Conservation (phyloP, 495 filamentous ascomycete species). For the Geoglossum glabrum region DNA sequence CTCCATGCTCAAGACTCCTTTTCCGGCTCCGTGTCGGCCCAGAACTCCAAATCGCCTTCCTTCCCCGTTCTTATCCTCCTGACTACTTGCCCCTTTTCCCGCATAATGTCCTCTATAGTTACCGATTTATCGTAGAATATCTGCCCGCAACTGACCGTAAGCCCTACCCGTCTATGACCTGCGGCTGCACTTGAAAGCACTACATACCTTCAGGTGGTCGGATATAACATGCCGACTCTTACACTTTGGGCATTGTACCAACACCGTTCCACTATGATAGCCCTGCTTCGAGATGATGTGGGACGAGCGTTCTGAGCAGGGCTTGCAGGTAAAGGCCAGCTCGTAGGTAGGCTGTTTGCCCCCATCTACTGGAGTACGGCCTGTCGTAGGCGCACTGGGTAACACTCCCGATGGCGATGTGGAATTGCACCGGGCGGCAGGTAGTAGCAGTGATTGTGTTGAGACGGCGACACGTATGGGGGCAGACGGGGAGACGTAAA, state of each 20-base stretch:
- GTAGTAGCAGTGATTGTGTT: background rate
- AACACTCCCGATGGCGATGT: background rate
- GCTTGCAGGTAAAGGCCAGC: conserved; percentile 80
- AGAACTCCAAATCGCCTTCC: conserved; percentile 32
- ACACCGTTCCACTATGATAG: conserved; percentile 71
- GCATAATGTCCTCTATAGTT: conserved; percentile 53
- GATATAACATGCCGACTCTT: conserved; percentile 73
- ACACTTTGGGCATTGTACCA: conserved; percentile 74
- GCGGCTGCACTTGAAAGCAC: background rate
- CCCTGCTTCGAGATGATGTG: conserved; percentile 79
- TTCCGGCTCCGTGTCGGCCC: conserved; percentile 16
- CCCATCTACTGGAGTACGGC: background rate
- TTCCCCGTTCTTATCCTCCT: conserved; percentile 26
- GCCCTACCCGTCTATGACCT: background rate
- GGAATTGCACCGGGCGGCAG: background rate
- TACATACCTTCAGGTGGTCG: conserved; percentile 50
- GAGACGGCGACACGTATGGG: background rate
- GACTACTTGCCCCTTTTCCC: conserved; percentile 40
- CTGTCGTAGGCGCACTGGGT: background rate
- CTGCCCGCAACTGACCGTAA: conserved; percentile 9
- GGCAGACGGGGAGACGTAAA: background rate
- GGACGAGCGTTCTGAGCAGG: conserved; percentile 51
- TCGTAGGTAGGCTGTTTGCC: conserved; percentile 29
- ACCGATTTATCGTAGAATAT: conserved; percentile 48
- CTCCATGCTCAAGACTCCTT: background rate